These are phyloP conservation scores for Mucor indicus DNA, from an alignment of 371 early-diverging fungal species.

Conservation along the genomic window DNA sequence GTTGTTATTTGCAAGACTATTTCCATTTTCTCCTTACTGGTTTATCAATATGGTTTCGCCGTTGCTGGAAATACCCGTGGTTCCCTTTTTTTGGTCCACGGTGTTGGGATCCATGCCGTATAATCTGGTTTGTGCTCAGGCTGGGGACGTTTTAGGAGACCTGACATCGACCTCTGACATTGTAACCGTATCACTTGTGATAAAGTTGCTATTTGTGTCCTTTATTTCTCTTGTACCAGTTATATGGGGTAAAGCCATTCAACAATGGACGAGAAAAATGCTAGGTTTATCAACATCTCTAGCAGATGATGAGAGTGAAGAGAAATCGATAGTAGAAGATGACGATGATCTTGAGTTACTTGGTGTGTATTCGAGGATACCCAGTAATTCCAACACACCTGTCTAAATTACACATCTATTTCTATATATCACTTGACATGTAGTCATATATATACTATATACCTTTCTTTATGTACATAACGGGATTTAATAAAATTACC, in stretches of 20 bases:
- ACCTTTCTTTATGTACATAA: no score
- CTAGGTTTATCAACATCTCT: conserved; percentile 12
- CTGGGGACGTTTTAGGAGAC: conserved; percentile 46
- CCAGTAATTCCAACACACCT: no score
- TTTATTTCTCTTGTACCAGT: conserved; percentile 44
- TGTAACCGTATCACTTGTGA: conserved; percentile 30
- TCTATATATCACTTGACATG: no score
- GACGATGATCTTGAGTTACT: no score
- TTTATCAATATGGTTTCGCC: conserved; percentile 52
- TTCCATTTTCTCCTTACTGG: conserved; percentile 55
- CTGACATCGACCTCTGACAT: conserved; percentile 50
- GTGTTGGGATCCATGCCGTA: conserved; percentile 49
- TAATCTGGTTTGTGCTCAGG: conserved; percentile 47
- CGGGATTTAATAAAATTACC: no score
- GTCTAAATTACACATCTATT: no score
- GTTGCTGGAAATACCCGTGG: conserved; percentile 37
- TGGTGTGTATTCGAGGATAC: no score
- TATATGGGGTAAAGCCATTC: conserved; percentile 41
- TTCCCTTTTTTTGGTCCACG: conserved; percentile 48
- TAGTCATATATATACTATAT: no score
- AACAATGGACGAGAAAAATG: conserved; percentile 17
- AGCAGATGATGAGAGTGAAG: no score
- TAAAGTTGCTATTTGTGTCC: conserved; percentile 44
- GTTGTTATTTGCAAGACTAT: conserved; percentile 43
- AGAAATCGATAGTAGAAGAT: no score